A percentile compares a stretch with the other conserved stretches of the same genome.
These are phyloP conservation scores for Paecilomyces dactylethromorphus DNA, from an alignment of 2,329 filamentous ascomycete genomes.

Conservation along the genomic window DNA sequence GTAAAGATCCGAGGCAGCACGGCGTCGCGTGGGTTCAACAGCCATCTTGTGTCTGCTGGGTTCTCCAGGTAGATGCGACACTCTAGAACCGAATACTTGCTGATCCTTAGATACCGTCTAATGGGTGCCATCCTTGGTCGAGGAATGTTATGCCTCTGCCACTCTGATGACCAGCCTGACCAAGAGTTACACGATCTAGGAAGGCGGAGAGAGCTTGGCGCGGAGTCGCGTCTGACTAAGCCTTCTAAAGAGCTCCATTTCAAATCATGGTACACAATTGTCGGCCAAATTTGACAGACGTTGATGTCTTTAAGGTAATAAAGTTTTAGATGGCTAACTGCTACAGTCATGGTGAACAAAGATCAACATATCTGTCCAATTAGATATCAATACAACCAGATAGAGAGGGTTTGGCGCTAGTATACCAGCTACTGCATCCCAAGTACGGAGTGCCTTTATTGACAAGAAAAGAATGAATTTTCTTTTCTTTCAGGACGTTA, in stretches of 20 bases:
- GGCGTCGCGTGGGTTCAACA: constrained; percentile 71
- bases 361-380: no score
- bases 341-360: no score
- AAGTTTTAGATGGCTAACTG: no score
- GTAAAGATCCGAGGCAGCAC: constrained; percentile 78
- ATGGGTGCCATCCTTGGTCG: constrained; percentile 67
- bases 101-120: constrained; percentile 83
- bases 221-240: not conserved
- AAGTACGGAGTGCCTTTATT: no score
- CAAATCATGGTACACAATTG: not conserved
- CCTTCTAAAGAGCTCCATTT: not conserved
- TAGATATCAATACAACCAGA: no score
- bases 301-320: no score
- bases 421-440: no score
- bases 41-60: constrained; percentile 72
- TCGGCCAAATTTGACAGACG: not conserved
- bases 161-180: not conserved
- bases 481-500: no score
- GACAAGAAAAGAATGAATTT: no score
- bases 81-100: constrained; percentile 91
- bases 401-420: no score
- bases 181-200: not conserved
- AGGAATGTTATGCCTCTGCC: not conserved
- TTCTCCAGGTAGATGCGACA: constrained; percentile 94
- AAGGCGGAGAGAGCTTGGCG: not conserved